Evolutionary conservation across 441 rosid species (phyloP), one percentile per base, ranked within the genome.

Genomic region (Arabidopsis hybrid): DNA sequence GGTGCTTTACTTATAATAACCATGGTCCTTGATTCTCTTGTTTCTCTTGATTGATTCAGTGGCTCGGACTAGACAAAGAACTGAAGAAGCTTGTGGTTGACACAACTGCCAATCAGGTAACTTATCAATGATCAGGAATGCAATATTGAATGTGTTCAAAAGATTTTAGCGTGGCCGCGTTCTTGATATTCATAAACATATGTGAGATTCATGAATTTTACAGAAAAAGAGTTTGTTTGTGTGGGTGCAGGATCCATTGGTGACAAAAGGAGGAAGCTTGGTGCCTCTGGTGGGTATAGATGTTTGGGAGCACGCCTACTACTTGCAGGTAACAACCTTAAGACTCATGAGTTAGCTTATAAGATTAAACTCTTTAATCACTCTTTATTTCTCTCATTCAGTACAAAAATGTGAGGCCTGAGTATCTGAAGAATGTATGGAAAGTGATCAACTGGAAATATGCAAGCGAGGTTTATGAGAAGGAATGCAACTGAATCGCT

Each of bases 301-400:
- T 83, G 99, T 95, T 39, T 95, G 98, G 98, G 99, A 95, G 85
- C 99, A 95, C 65, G 99, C 99, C 29, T 95, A 95, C 85, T 95
- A 95, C 79, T 81, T 95, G 52, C 99, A 95, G 96, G 99, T 95
- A 79, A 80, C 43, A 32, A 47, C 47, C 57, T 32, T 4, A 0
- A 34, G 7, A 43, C 16, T 31, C 38, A n/a, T 40, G 17, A 13
- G 57, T 10, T 60, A 61, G 45, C 79, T 62, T 55, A 2, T 45
- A 26, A 60, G 46, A 16, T 32, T 8, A 26, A 42, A 5, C 10
- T 50, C 51, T 16, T 29, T 40, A 26, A 34, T 56, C 71, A 7
- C 5, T 35, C 21, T 49, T 60, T 32, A 12, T 12, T 11, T 14
- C 4, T 8, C n/a, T 60, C 14, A n/a, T 86, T 75, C 92, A 95